Conservation (phyloP, 345 rosid species). For the Sonneratia alba region DNA sequence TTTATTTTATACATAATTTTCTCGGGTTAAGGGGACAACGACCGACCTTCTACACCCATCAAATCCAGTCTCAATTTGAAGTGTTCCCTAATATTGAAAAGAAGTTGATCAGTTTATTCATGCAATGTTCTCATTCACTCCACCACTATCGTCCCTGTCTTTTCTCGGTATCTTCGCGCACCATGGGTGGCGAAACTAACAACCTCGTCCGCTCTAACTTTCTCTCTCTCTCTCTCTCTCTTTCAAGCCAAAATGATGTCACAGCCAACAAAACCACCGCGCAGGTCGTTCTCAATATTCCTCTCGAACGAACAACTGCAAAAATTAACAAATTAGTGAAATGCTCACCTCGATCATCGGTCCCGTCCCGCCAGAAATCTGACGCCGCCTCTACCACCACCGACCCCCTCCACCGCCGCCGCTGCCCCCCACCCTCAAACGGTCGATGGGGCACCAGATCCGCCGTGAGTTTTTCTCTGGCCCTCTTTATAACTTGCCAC, state of each 20-base stretch:
- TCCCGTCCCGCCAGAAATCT: background rate
- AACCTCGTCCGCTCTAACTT: background rate
- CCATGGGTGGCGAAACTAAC: background rate
- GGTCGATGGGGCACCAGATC: constrained; percentile 5
- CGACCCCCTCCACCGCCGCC: background rate
- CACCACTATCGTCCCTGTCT: background rate
- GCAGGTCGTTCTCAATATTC: constrained; percentile 21
- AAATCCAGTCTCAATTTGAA: too few relatives aligned
- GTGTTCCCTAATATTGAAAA: too few relatives aligned
- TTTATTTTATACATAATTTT: too few relatives aligned
- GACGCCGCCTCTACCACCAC: background rate
- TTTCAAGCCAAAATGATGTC: constrained; percentile 1
- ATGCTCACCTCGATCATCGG: background rate
- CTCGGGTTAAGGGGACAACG: too few relatives aligned
- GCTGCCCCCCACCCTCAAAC: background rate
- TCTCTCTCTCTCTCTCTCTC: constrained; percentile 1
- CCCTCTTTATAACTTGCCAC: constrained; percentile 20
- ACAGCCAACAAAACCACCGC: constrained; percentile 12
- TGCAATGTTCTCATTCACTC: constrained; percentile 9
- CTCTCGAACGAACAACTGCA: background rate
- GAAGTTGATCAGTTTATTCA: background rate
- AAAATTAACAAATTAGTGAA: background rate
- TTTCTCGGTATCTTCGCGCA: background rate
- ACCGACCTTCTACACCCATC: too few relatives aligned
- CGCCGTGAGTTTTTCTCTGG: constrained; percentile 14